Percentiles rank a stretch among this genome's conserved stretches.
Evolutionary conservation across 2,329 filamentous ascomycete genomes (phyloP).

Genomic region (Ophiostoma novo-ulmi): DNA sequence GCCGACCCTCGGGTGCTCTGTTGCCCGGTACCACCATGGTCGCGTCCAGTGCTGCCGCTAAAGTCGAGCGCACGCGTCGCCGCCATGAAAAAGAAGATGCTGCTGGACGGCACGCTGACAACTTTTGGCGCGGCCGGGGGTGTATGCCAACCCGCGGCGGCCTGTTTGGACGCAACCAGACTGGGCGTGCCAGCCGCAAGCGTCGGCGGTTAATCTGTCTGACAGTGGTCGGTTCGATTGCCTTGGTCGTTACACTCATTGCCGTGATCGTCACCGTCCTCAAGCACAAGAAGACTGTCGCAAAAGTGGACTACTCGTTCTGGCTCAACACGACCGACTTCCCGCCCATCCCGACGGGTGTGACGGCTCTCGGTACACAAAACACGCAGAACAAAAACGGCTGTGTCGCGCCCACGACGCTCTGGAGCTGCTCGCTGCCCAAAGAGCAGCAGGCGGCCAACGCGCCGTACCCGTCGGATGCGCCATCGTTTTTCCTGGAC

Average conservation of each 20-base stretch:
- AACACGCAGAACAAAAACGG: slow-evolving; percentile 58
- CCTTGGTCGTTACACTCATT: slow-evolving; percentile 50
- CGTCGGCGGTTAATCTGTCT: slow-evolving; percentile 55
- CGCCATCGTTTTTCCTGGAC: slow-evolving; percentile 75
- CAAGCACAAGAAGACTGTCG: slow-evolving; percentile 37
- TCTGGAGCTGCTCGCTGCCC: slow-evolving; percentile 84
- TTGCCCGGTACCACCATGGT: slow-evolving; percentile 36
- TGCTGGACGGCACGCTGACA: slow-evolving; percentile 51
- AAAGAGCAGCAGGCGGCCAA: slow-evolving; percentile 67
- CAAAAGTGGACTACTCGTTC: slow-evolving; percentile 37
- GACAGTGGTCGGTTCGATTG: slow-evolving; percentile 45
- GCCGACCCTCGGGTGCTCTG: slow-evolving; percentile 44
- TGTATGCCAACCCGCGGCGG: slow-evolving; percentile 55
- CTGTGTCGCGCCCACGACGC: slow-evolving; percentile 65
- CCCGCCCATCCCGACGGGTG: slow-evolving; percentile 78
- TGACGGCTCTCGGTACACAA: slow-evolving; percentile 71
- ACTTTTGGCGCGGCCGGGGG: slow-evolving; percentile 61
- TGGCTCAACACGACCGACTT: slow-evolving; percentile 86
- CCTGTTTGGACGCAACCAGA: slow-evolving; percentile 56
- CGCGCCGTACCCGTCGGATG: slow-evolving; percentile 57
- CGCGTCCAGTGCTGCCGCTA: slow-evolving; percentile 36
- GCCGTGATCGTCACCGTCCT: slow-evolving; percentile 8
- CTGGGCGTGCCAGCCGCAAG: slow-evolving; percentile 60
- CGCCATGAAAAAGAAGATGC: slow-evolving; percentile 63
- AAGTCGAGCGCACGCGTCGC: slow-evolving; percentile 48